Percentiles rank a stretch among this genome's conserved stretches.
Evolutionary conservation across 1,284 basidiomycete genomes (phyloP).

Genomic region (Ustilago trichophora): DNA sequence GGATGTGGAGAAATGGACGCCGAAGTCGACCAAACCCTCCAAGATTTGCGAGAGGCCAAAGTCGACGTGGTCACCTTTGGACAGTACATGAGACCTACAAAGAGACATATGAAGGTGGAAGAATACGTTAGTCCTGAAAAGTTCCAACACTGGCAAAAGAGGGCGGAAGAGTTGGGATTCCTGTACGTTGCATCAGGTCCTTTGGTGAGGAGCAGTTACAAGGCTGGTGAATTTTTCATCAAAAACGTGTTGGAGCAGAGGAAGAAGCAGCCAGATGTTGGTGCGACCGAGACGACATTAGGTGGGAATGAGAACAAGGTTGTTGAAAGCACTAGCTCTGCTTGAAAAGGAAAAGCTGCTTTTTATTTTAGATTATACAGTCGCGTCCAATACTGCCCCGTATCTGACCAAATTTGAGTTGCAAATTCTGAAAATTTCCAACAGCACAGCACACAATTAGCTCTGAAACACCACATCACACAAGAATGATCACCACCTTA

Average conservation of each 20-base stretch:
- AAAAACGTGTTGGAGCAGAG: slow-evolving; percentile 60
- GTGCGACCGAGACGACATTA: too few relatives aligned
- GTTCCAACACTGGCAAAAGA: slow-evolving; percentile 88
- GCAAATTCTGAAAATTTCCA: too few relatives aligned
- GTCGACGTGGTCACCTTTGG: slow-evolving; percentile 99
- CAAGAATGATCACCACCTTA: too few relatives aligned
- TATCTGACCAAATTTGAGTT: too few relatives aligned
- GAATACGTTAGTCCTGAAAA: slow-evolving; percentile 93
- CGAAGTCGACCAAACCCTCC: slow-evolving; percentile 82
- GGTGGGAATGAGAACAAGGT: neutral
- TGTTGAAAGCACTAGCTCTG: too few relatives aligned
- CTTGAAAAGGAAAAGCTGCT: too few relatives aligned
- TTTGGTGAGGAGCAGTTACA: slow-evolving; percentile 93
- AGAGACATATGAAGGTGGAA: slow-evolving; percentile 98
- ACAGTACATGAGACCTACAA: slow-evolving; percentile 99
- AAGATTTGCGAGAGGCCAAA: slow-evolving; percentile 84
- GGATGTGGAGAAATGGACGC: slow-evolving; percentile 91
- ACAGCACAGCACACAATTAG: too few relatives aligned
- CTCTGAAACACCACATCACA: too few relatives aligned
- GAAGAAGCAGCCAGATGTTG: neutral
- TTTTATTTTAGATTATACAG: too few relatives aligned
- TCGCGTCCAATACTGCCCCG: too few relatives aligned
- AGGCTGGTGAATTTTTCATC: slow-evolving; percentile 72
- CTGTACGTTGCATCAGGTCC: slow-evolving; percentile 97
- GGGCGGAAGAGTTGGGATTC: slow-evolving; percentile 93